These are phyloP conservation scores for Cryphonectria parasitica DNA, from an alignment of 2,329 filamentous ascomycete species.

Conservation along the genomic window DNA sequence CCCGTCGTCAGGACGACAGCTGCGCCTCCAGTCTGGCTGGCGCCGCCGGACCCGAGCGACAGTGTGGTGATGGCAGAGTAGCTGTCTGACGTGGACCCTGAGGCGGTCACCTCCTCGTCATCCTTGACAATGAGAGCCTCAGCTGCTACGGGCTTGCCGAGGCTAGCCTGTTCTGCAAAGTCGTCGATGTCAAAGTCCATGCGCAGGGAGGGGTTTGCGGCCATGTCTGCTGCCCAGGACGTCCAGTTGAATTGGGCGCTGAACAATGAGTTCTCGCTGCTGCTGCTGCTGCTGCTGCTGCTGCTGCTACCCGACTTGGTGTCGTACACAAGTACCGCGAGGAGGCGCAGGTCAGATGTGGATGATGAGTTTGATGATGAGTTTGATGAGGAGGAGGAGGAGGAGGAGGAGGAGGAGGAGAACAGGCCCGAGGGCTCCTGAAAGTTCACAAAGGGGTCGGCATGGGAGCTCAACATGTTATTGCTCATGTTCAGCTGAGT, in stretches of 20 bases:
- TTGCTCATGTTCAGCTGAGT: constrained; percentile 27
- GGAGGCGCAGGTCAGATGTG: constrained; percentile 27
- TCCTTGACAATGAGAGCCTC: constrained; percentile 26
- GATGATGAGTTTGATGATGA: constrained; percentile 30
- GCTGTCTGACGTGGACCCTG: constrained; percentile 11
- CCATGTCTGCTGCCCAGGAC: constrained; percentile 25
- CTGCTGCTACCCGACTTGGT: constrained; percentile 4
- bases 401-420: constrained; percentile 36
- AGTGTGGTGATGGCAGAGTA: constrained; percentile 25
- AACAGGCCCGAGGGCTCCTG: constrained; percentile 23
- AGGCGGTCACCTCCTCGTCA: constrained; percentile 13
- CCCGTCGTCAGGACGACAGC: constrained; percentile 14
- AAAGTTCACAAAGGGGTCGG: constrained; percentile 35
- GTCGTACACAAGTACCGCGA: constrained; percentile 24
- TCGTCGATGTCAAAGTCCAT: constrained; percentile 24
- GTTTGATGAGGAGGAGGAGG: constrained; percentile 30
- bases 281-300: neutral
- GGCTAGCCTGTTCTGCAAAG: constrained; percentile 24
- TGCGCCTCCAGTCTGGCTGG: constrained; percentile 5
- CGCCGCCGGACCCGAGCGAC: constrained; percentile 11
- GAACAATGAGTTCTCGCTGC: neutral
- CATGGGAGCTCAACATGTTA: constrained; percentile 28
- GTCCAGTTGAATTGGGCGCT: constrained; percentile 24
- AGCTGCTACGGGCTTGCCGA: constrained; percentile 25
- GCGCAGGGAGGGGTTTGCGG: constrained; percentile 21